These are phyloP conservation scores for Chiua virens DNA, from an alignment of 768 basidiomycete species.

Conservation along the genomic window DNA sequence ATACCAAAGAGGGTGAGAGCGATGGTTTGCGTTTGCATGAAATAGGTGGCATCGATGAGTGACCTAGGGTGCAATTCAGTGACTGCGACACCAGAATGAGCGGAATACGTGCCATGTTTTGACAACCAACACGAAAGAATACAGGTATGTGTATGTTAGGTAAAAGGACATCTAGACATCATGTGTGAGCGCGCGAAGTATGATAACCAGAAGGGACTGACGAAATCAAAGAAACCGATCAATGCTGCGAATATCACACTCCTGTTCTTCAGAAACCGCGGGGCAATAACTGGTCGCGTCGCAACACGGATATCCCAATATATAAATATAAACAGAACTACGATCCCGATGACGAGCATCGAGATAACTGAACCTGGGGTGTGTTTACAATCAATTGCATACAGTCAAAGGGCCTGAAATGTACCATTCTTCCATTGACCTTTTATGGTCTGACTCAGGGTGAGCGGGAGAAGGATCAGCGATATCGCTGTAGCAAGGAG, in stretches of 20 bases:
- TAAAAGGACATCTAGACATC: constrained; percentile 54
- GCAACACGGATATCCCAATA: constrained; percentile 54
- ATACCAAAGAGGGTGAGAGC: constrained; percentile 66
- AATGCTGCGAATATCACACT: constrained; percentile 57
- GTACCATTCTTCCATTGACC: constrained; percentile 48
- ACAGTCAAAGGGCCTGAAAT: background rate
- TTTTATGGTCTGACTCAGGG: constrained; percentile 41
- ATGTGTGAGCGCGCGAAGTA: constrained; percentile 1
- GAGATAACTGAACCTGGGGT: constrained; percentile 48
- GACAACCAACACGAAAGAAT: constrained; percentile 59
- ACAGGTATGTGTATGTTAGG: constrained; percentile 73
- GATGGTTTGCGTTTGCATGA: constrained; percentile 58
- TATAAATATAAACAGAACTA: constrained; percentile 42
- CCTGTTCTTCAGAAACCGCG: constrained; percentile 56
- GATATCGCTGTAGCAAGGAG: constrained; percentile 50
- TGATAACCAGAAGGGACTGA: constrained; percentile 18
- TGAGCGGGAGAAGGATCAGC: constrained; percentile 56
- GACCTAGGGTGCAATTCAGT: constrained; percentile 40
- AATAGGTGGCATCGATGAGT: constrained; percentile 59
- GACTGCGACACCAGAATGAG: background rate
- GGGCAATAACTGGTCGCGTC: constrained; percentile 57
- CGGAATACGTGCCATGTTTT: constrained; percentile 42
- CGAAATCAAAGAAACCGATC: constrained; percentile 67
- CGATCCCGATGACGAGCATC: constrained; percentile 48
- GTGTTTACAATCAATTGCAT: constrained; percentile 3